Percentiles rank a stretch among this genome's conserved stretches.
Conservation (phyloP, 208 protist species). For the Phytomonas francai region DNA sequence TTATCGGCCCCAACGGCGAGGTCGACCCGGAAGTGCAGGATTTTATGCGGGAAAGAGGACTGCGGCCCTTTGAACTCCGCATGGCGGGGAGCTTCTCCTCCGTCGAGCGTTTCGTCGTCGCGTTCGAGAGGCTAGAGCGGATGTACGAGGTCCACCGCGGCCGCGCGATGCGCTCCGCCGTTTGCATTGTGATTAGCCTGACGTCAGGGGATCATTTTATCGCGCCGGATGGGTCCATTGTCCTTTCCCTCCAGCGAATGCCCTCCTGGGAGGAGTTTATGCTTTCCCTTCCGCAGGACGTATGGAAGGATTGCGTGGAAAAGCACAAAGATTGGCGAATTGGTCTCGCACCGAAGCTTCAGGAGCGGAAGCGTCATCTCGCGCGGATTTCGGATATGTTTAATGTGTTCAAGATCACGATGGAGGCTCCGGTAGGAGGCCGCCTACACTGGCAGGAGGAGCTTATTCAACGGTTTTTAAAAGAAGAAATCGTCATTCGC, state of each 20-base stretch:
- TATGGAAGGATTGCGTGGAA: conserved; percentile 65
- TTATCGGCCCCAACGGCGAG: conserved; percentile 73
- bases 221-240: conserved; percentile 65
- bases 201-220: conserved; percentile 46
- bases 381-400: conserved; percentile 62
- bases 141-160: conserved; percentile 78
- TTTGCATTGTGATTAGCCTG: conserved; percentile 67
- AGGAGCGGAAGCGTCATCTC: conserved; percentile 52
- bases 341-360: conserved; percentile 51
- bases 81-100: conserved; percentile 69
- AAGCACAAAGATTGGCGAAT: conserved; percentile 69
- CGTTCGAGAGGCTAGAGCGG: conserved; percentile 69
- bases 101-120: conserved; percentile 67
- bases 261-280: conserved; percentile 73
- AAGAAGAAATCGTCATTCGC: conserved; percentile 65
- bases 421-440: conserved; percentile 42
- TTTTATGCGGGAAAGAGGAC: conserved; percentile 61
- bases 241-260: conserved; percentile 57
- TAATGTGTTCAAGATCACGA: conserved; percentile 43
- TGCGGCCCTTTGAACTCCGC: conserved; percentile 74
- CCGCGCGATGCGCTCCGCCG: conserved; percentile 44
- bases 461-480: conserved; percentile 44
- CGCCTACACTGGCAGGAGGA: conserved; percentile 52
- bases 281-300: conserved; percentile 49
- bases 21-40: conserved; percentile 64